Evolutionary conservation across 2,329 filamentous ascomycete species (phyloP).

Genomic region (Colletotrichum ledebouriae): DNA sequence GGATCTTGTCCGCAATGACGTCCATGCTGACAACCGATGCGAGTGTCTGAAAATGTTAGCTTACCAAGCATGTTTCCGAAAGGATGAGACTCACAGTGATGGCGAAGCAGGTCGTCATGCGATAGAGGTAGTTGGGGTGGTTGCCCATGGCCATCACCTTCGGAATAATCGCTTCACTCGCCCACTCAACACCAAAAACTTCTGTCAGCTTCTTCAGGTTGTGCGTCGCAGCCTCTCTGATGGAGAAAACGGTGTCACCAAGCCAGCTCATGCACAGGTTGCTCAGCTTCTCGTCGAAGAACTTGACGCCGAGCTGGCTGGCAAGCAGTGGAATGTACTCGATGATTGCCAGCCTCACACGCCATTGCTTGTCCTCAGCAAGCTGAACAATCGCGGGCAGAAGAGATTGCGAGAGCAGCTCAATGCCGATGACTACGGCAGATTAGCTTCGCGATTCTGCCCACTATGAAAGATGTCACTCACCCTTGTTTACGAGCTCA

Average conservation of each 20-base stretch:
- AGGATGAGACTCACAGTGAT: constrained; percentile 82
- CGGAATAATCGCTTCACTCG: constrained; percentile 95
- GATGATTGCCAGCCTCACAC: constrained; percentile 96
- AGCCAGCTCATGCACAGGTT: constrained; percentile 98
- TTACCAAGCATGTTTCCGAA: constrained; percentile 30
- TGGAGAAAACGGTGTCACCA: constrained; percentile 98
- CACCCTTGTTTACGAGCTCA: constrained; percentile 96
- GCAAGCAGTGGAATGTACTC: constrained; percentile 98
- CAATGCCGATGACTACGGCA: constrained; percentile 89
- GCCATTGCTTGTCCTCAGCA: constrained; percentile 99
- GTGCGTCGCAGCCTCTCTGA: constrained; percentile 95
- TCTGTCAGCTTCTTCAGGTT: constrained; percentile 99
- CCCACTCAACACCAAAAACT: constrained; percentile 98
- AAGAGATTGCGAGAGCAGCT: constrained; percentile 94
- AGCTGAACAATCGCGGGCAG: constrained; percentile 97
- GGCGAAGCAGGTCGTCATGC: constrained; percentile 99
- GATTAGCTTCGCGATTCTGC: constrained; percentile 19
- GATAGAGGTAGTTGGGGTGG: constrained; percentile 98
- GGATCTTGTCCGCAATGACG: constrained; percentile 91
- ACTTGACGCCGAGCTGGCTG: constrained; percentile 94
- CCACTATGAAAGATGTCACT: constrained; percentile 38
- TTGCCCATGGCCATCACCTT: constrained; percentile 99
- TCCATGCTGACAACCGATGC: constrained; percentile 92
- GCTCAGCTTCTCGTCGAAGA: constrained; percentile 98
- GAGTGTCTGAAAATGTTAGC: constrained; percentile 76